Percentiles rank a stretch among this genome's conserved stretches.
Evolutionary conservation across 2,329 filamentous ascomycete species (phyloP).

Genomic region (Aspergillus tanneri): DNA sequence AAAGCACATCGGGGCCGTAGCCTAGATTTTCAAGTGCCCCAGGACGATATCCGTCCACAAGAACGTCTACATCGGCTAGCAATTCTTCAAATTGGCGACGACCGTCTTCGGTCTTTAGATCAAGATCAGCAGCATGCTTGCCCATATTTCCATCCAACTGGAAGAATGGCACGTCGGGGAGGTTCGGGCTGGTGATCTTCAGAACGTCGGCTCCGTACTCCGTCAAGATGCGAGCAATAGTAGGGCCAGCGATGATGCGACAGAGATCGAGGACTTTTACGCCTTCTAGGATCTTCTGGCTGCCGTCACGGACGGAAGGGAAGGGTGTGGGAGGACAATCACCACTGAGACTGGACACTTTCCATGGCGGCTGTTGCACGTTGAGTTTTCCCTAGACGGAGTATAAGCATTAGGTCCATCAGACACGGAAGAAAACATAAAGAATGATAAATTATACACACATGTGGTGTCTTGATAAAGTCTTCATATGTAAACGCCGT

Average conservation of each 20-base stretch:
- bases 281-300: conserved; percentile 48
- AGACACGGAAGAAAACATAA: not conserved
- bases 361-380: conserved; percentile 38
- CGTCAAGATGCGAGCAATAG: conserved; percentile 65
- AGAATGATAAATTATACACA: conserved; percentile 29
- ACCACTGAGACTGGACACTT: conserved; percentile 31
- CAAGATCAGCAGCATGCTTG: conserved; percentile 64
- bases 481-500: conserved; percentile 60
- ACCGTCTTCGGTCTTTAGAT: conserved; percentile 59
- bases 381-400: conserved; percentile 32
- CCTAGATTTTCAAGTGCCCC: conserved; percentile 64
- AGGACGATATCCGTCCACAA: conserved; percentile 69
- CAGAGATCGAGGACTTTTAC: conserved; percentile 72
- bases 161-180: conserved; percentile 71
- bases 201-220: conserved; percentile 72
- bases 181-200: conserved; percentile 65
- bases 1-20: conserved; percentile 58
- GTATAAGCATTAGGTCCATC: not conserved
- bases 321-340: conserved; percentile 29
- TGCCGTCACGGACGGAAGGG: conserved; percentile 32
- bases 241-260: conserved; percentile 70
- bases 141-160: conserved; percentile 71
- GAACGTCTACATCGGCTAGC: conserved; percentile 61
- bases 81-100: conserved; percentile 58
- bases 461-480: conserved; percentile 59